phyloP scores from a whole-genome alignment of 805 yeast genomes.

The Citeromyces matritensis region DNA sequence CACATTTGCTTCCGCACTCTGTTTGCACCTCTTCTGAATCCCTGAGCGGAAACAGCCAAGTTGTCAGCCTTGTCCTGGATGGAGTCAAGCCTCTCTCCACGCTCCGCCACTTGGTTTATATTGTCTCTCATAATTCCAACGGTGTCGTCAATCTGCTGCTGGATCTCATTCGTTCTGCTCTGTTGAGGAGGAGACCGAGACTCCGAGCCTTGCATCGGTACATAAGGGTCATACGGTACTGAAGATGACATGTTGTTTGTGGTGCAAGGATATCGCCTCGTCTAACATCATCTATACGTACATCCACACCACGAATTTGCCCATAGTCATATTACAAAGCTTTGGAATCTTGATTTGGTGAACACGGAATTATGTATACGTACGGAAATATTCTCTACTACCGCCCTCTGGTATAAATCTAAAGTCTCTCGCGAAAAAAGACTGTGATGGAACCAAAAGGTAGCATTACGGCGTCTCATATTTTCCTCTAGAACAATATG shows the following conservation, averaged over 20 bases:
- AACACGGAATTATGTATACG: no score
- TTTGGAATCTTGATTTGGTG: no score
- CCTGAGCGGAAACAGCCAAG: slow-evolving; percentile 83
- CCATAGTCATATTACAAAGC: no score
- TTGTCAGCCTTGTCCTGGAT: slow-evolving; percentile 90
- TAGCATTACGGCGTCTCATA: no score
- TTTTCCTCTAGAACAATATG: no score
- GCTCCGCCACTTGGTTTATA: slow-evolving; percentile 86
- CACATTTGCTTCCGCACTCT: slow-evolving; percentile 97
- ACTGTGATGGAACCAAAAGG: no score
- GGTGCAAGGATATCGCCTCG: no score
- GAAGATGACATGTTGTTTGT: slow-evolving; percentile 54
- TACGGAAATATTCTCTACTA: no score
- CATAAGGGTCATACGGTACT: slow-evolving; percentile 77
- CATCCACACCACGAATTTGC: no score
- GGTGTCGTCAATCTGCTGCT: slow-evolving; percentile 75
- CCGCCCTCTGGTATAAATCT: no score
- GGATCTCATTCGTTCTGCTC: slow-evolving; percentile 37
- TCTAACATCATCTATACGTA: no score
- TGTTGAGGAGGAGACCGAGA: slow-evolving; percentile 17
- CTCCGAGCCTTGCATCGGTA: slow-evolving; percentile 35
- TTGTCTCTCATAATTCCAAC: slow-evolving; percentile 97
- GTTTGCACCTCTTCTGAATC: slow-evolving; percentile 93
- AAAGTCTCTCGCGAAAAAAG: no score
- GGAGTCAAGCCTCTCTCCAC: slow-evolving; percentile 87